phyloP scores from a whole-genome alignment of 2,329 filamentous ascomycete species.

The Coleophoma crateriformis region DNA sequence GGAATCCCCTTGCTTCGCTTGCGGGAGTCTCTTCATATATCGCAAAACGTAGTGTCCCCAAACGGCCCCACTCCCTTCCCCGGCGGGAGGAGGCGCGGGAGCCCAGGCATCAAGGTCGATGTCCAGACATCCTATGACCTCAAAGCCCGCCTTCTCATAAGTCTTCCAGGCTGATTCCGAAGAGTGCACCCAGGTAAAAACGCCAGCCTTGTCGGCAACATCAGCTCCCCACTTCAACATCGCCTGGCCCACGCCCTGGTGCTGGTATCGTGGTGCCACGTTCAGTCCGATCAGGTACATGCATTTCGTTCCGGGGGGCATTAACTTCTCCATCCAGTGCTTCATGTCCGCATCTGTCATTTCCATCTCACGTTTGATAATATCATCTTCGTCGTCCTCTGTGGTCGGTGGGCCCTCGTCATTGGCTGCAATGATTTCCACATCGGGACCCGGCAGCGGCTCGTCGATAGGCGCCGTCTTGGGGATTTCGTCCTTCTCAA shows the following conservation, averaged over 20 bases:
- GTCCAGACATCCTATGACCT: constrained; percentile 21
- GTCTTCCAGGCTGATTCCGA: neutral
- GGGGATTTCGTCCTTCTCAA: constrained; percentile 15
- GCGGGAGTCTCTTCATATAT: constrained; percentile 18
- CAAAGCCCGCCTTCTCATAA: constrained; percentile 4
- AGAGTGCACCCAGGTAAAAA: constrained; percentile 1
- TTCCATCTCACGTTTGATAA: constrained; percentile 23
- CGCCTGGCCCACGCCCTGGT: constrained; percentile 29
- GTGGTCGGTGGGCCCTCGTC: neutral
- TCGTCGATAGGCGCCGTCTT: neutral
- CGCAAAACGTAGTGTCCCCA: constrained; percentile 29
- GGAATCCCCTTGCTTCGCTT: too few species aligned
- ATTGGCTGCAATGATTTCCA: neutral
- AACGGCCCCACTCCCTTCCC: constrained; percentile 12
- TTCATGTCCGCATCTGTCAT: constrained; percentile 26
- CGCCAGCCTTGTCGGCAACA: neutral
- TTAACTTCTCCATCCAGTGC: constrained; percentile 19
- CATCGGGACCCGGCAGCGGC: constrained; percentile 6
- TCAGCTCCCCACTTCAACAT: constrained; percentile 1
- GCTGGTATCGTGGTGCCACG: constrained; percentile 26
- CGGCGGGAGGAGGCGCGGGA: neutral
- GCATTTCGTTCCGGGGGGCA: constrained; percentile 23
- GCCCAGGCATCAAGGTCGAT: constrained; percentile 28
- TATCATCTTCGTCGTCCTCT: neutral
- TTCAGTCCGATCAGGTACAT: constrained; percentile 30